Evolutionary conservation across 2,329 filamentous ascomycete species (phyloP).

Genomic region (Claviceps capensis): DNA sequence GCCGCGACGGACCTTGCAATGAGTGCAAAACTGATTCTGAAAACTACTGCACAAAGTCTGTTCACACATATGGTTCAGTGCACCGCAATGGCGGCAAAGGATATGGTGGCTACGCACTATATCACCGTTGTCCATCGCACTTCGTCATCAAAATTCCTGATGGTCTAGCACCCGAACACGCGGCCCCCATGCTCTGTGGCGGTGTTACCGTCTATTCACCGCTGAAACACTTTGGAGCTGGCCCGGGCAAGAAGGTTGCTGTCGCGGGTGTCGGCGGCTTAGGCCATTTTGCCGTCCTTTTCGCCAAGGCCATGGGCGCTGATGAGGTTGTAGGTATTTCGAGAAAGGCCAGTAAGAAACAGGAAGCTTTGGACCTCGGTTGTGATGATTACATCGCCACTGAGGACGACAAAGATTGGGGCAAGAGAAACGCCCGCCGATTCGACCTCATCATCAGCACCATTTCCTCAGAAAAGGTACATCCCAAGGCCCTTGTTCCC

Average conservation of each 20-base stretch:
- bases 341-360: slow-evolving; percentile 35
- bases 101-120: slow-evolving; percentile 35
- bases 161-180: slow-evolving; percentile 23
- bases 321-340: slow-evolving; percentile 48
- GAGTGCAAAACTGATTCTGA: slow-evolving; percentile 27
- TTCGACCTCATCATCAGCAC: slow-evolving; percentile 48
- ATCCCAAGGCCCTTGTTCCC: background rate
- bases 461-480: slow-evolving; percentile 27
- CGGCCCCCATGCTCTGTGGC: slow-evolving; percentile 55
- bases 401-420: slow-evolving; percentile 39
- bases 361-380: slow-evolving; percentile 42
- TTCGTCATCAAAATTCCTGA: slow-evolving; percentile 40
- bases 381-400: slow-evolving; percentile 35
- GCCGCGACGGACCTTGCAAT: slow-evolving; percentile 23
- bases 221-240: slow-evolving; percentile 46
- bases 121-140: slow-evolving; percentile 20
- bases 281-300: slow-evolving; percentile 55
- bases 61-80: slow-evolving; percentile 38
- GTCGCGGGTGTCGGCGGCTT: slow-evolving; percentile 55
- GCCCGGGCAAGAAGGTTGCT: slow-evolving; percentile 52
- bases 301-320: slow-evolving; percentile 53
- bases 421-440: slow-evolving; percentile 31
- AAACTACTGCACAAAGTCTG: slow-evolving; percentile 27
- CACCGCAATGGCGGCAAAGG: slow-evolving; percentile 16
- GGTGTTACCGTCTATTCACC: slow-evolving; percentile 56